Conservation (phyloP, 2,329 filamentous ascomycete species). For the Talaromyces rugulosus region DNA sequence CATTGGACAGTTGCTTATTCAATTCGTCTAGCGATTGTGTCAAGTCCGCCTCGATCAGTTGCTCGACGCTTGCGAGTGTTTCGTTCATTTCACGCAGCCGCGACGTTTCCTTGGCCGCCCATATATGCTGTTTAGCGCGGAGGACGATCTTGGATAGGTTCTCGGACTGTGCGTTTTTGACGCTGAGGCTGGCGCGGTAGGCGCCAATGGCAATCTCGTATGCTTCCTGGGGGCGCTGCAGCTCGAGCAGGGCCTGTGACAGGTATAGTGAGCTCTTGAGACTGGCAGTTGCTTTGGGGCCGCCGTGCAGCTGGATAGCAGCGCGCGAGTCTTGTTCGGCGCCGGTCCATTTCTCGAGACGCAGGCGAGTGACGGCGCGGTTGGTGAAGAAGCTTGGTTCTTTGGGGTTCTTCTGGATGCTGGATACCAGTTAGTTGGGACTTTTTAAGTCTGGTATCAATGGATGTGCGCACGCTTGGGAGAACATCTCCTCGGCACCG, state of each 20-base stretch:
- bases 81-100: slow-evolving; percentile 43
- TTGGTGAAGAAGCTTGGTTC: slow-evolving; percentile 85
- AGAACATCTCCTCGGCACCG: slow-evolving; percentile 44
- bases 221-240: slow-evolving; percentile 69
- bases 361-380: slow-evolving; percentile 76
- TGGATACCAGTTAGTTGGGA: slow-evolving; percentile 27
- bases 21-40: slow-evolving; percentile 34
- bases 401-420: slow-evolving; percentile 70
- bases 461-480: slow-evolving; percentile 38
- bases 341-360: slow-evolving; percentile 66
- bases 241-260: slow-evolving; percentile 73
- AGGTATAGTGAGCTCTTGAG: slow-evolving; percentile 85
- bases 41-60: slow-evolving; percentile 35
- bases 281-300: slow-evolving; percentile 46
- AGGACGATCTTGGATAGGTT: slow-evolving; percentile 71
- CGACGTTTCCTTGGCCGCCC: slow-evolving; percentile 66
- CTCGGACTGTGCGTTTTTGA: slow-evolving; percentile 62
- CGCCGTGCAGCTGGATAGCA: slow-evolving; percentile 63
- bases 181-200: slow-evolving; percentile 63
- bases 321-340: slow-evolving; percentile 73
- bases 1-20: slow-evolving; percentile 30
- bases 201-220: slow-evolving; percentile 66
- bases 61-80: slow-evolving; percentile 38
- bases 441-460: not conserved
- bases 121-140: slow-evolving; percentile 77